These are phyloP conservation scores for Prinsepia uniflora DNA, from an alignment of 306 rosid genomes.

Conservation along the genomic window DNA sequence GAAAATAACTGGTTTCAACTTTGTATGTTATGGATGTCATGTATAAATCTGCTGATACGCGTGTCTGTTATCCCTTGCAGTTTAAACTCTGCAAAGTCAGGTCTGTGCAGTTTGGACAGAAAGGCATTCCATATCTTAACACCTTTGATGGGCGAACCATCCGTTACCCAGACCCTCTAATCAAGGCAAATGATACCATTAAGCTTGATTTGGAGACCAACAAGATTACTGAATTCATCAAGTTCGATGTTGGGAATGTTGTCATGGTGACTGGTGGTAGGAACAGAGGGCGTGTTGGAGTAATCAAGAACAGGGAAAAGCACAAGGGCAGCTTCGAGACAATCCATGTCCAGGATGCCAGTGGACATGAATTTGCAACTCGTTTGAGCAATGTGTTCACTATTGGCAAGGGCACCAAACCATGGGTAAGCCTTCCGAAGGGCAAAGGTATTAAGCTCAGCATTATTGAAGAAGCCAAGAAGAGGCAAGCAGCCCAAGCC, in stretches of 20 bases:
- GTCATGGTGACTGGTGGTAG: constrained; percentile 85
- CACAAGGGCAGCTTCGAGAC: constrained; percentile 80
- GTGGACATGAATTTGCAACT: constrained; percentile 74
- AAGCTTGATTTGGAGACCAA: constrained; percentile 62
- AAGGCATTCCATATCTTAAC: constrained; percentile 75
- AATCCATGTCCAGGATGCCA: constrained; percentile 72
- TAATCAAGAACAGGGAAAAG: constrained; percentile 75
- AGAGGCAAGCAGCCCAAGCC: constrained; percentile 62
- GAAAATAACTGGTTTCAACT: not conserved
- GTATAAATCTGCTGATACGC: not conserved
- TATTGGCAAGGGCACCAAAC: constrained; percentile 68
- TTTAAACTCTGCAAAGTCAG: constrained; percentile 82
- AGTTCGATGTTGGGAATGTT: constrained; percentile 74
- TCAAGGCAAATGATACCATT: constrained; percentile 70
- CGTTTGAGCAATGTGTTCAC: constrained; percentile 65
- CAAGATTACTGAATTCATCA: constrained; percentile 72
- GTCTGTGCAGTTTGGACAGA: constrained; percentile 73
- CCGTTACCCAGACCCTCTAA: constrained; percentile 83
- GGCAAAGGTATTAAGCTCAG: constrained; percentile 83
- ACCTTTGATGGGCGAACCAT: constrained; percentile 78
- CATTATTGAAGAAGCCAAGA: constrained; percentile 77
- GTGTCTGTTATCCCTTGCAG: constrained; percentile 31
- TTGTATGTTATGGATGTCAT: not conserved
- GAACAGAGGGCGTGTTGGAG: constrained; percentile 81
- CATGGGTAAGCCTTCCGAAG: constrained; percentile 81